Evolutionary conservation across 2,329 filamentous ascomycete species (phyloP).

Genomic region (Penicillium sp.): DNA sequence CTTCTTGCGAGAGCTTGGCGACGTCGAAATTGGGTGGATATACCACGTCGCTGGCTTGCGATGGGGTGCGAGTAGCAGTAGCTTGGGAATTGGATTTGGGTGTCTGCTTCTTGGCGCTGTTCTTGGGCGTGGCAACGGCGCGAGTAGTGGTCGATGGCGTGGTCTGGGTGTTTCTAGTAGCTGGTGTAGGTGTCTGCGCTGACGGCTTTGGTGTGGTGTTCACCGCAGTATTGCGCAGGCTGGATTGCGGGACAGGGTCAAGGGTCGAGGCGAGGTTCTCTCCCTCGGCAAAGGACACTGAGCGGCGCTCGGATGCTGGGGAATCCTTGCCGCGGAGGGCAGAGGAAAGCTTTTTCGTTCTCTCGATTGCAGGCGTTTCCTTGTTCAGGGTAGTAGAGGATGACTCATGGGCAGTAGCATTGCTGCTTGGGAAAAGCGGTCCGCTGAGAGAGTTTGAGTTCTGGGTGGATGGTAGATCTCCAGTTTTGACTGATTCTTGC

Average conservation of each 20-base stretch:
- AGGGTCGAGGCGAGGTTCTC: constrained; percentile 13
- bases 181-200: neutral
- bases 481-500: neutral
- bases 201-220: neutral
- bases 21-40: neutral
- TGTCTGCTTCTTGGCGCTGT: neutral
- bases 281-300: constrained; percentile 28
- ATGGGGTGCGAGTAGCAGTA: neutral
- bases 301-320: constrained; percentile 20
- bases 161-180: neutral
- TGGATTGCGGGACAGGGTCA: neutral
- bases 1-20: neutral
- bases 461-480: neutral
- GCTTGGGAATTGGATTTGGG: neutral
- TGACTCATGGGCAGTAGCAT: neutral
- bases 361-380: constrained; percentile 15
- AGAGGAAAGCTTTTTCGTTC: constrained; percentile 19
- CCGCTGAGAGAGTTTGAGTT: neutral
- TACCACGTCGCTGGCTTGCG: neutral
- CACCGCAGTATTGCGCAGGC: neutral
- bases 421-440: neutral
- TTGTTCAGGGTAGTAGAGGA: neutral
- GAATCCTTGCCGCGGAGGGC: constrained; percentile 26
- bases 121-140: neutral
- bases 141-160: neutral